Evolutionary conservation across 371 early-diverging fungal genomes (phyloP), one percentile per base, ranked within the genome.

Genomic region (Apophysomyces trapeziformis): DNA sequence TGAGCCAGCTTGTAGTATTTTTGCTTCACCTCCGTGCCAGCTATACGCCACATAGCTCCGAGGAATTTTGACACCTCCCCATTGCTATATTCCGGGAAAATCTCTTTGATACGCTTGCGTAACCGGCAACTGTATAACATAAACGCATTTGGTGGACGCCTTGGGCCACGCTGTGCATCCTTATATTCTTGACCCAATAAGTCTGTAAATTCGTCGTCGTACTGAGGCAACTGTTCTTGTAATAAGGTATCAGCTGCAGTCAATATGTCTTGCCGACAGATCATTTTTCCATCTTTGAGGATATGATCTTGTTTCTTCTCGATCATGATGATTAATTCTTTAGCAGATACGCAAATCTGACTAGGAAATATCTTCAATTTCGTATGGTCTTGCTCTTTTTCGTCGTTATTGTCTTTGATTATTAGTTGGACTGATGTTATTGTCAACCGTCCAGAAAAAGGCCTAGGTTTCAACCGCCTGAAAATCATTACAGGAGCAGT

Each of bases 141-240:
- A 61, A 61, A 61, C 12, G 61, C 61, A 37, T 61, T 61, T 41
- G 61, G 16, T 21, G 61, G 61, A 4, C 61, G 43, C 7, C 46
- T 38, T 43, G 44, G 38, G 4, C 32, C 44, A n/a, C 32, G 39
- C 21, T 21, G 21, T 43, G 7, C 35, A 9, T 41, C 21, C 16
- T 11, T 41, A 18, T 43, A 61, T 4, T 16, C 45, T 32, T 7
- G 21, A n/a, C 61, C 18, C 18, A 45, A 16, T 1, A 7, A 9
- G 41, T 12, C 12, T 41, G 12, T 7, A 9, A 26, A 3, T 43
- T 26, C 5, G 14, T 18, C 18, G 4, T 21, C 26, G 6, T 21
- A 16, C 4, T 7, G 18, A 5, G 39, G 39, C 5, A n/a, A n/a
- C 32, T 61, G 46, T 21, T 44, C 46, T 43, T 38, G 61, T 1